Evolutionary conservation across 768 basidiomycete genomes (phyloP).

Genomic region (Boletus sensibilis): DNA sequence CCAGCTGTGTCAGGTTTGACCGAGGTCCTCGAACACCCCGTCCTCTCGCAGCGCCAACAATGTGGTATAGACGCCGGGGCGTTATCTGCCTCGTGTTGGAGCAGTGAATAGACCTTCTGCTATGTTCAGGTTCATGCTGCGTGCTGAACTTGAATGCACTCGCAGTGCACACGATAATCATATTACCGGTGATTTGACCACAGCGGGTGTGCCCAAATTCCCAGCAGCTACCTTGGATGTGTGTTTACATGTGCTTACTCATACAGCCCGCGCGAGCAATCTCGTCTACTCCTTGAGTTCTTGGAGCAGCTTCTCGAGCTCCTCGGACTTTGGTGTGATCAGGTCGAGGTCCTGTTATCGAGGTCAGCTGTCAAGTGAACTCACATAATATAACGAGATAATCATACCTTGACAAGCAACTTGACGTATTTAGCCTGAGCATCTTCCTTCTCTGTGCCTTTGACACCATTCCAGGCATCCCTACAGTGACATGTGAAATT

Average conservation of each 20-base stretch:
- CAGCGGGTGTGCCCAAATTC: background rate
- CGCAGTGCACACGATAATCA: slow-evolving; percentile 14
- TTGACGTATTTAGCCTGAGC: slow-evolving; percentile 74
- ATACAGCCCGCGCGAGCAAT: background rate
- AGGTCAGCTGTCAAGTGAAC: background rate
- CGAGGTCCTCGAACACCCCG: slow-evolving; percentile 23
- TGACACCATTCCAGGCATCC: slow-evolving; percentile 80
- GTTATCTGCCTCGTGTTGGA: slow-evolving; percentile 30
- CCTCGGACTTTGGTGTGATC: slow-evolving; percentile 41
- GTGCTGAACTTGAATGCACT: background rate
- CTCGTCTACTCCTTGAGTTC: slow-evolving; percentile 52
- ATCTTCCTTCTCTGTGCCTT: slow-evolving; percentile 72
- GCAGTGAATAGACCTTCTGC: background rate
- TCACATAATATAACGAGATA: background rate
- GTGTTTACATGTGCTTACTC: slow-evolving; percentile 4
- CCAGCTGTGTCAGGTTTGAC: background rate
- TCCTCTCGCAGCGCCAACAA: slow-evolving; percentile 16
- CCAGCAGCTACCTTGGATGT: background rate
- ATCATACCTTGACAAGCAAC: slow-evolving; percentile 63
- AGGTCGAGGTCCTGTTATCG: slow-evolving; percentile 54
- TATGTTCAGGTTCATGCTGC: background rate
- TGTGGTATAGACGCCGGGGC: slow-evolving; percentile 27
- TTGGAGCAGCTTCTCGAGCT: slow-evolving; percentile 52
- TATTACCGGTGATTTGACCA: slow-evolving; percentile 1
- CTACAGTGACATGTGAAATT: slow-evolving; percentile 37